phyloP scores from a whole-genome alignment of 2,329 filamentous ascomycete genomes.

The Diaporthe australafricana region DNA sequence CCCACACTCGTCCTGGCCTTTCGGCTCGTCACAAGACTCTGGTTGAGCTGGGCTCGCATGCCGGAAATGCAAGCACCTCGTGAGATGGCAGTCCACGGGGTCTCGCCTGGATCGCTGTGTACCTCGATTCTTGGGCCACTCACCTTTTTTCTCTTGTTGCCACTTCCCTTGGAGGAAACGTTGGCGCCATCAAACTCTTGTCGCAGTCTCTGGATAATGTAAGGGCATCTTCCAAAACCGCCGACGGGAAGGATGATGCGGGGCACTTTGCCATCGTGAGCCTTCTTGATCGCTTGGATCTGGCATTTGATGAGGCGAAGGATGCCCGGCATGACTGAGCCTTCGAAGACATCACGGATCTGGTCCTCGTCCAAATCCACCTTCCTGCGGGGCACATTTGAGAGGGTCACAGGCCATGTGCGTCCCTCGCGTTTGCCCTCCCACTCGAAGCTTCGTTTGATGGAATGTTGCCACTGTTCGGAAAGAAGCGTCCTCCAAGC shows the following conservation, averaged over 20 bases:
- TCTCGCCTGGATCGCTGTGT: not conserved
- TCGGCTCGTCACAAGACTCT: not conserved
- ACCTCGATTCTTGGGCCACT: not conserved
- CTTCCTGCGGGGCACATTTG: not conserved
- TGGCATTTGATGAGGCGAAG: not conserved
- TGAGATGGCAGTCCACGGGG: not conserved
- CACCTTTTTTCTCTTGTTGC: not conserved
- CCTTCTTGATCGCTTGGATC: not conserved
- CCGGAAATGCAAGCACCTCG: not conserved
- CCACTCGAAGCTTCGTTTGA: not conserved
- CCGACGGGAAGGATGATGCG: not conserved
- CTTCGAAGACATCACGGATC: not conserved
- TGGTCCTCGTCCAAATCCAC: not conserved
- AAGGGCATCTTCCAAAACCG: not conserved
- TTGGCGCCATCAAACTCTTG: not conserved
- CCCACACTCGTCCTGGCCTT: not conserved
- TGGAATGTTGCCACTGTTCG: not conserved
- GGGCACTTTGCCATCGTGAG: not conserved
- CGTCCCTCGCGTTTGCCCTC: accelerated
- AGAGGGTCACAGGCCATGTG: not conserved
- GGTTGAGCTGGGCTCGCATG: not conserved
- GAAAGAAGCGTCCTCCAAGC: not conserved
- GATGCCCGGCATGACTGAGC: not conserved
- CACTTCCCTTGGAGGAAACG: accelerated
- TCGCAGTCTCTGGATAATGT: not conserved